Evolutionary conservation across 2,329 filamentous ascomycete genomes (phyloP).

Genomic region (Alternaria sp.): DNA sequence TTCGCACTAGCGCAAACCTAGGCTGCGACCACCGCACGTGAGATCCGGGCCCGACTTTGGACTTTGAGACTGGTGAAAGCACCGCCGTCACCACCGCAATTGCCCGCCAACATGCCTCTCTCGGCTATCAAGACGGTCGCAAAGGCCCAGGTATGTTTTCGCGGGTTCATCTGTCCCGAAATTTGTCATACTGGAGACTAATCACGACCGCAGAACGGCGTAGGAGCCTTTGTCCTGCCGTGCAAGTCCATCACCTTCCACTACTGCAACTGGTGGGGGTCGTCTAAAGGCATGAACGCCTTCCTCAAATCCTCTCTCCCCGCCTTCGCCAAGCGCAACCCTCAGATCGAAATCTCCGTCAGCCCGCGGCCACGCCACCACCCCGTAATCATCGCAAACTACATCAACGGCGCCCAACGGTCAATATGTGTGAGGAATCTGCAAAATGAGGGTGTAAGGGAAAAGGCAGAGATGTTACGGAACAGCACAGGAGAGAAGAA

Average conservation of each 20-base stretch:
- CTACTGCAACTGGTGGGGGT: conserved; percentile 96
- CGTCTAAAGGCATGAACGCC: conserved; percentile 89
- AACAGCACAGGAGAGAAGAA: conserved; percentile 79
- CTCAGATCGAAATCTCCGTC: conserved; percentile 88
- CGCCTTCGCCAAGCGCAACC: conserved; percentile 79
- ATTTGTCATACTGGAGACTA: conserved; percentile 10
- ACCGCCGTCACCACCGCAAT: conserved; percentile 17
- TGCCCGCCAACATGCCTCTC: conserved; percentile 53
- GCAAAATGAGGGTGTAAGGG: conserved; percentile 77
- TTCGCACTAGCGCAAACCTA: conserved; percentile 30
- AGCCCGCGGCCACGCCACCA: conserved; percentile 90
- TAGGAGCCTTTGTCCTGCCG: conserved; percentile 95
- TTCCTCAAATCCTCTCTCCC: conserved; percentile 82
- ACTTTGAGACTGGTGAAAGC: not conserved
- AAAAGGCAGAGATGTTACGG: conserved; percentile 77
- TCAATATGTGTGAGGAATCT: conserved; percentile 89
- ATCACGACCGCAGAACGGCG: conserved; percentile 74
- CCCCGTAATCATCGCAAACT: conserved; percentile 86
- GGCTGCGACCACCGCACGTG: conserved; percentile 35
- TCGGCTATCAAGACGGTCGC: conserved; percentile 61
- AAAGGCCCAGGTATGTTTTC: conserved; percentile 60
- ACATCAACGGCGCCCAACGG: conserved; percentile 88
- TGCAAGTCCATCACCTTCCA: conserved; percentile 96
- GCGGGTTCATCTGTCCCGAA: rapidly evolving
- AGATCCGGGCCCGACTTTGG: conserved; percentile 27